These are phyloP conservation scores for Emydomyces testavorans DNA, from an alignment of 2,329 filamentous ascomycete genomes.

Conservation along the genomic window DNA sequence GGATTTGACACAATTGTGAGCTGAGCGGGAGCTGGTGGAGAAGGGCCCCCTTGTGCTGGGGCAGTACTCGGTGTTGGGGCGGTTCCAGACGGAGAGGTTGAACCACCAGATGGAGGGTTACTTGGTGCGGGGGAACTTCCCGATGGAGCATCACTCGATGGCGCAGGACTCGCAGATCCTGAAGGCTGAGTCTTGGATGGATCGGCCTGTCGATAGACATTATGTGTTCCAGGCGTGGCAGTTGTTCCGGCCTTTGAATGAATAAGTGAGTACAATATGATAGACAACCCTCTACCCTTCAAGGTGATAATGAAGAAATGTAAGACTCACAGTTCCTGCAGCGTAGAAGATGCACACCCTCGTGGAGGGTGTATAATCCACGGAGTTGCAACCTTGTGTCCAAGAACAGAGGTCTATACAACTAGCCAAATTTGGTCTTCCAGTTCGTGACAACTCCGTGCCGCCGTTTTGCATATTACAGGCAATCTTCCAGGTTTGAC, in stretches of 20 bases:
- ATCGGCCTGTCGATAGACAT: background rate
- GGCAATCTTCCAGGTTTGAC: conserved; percentile 1
- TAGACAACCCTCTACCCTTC: background rate
- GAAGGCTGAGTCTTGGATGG: background rate
- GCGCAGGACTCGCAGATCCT: background rate
- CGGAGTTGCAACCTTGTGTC: background rate
- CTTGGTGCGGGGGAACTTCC: background rate
- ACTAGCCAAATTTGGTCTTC: background rate
- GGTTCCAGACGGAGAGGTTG: too few relatives aligned
- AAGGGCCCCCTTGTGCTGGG: too few relatives aligned
- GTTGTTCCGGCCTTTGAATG: background rate
- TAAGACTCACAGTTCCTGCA: background rate
- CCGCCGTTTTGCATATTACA: background rate
- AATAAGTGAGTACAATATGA: background rate
- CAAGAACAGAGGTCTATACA: conserved; percentile 1
- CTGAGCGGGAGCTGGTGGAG: background rate
- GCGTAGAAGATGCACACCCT: background rate
- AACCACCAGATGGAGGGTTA: background rate
- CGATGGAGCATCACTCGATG: background rate
- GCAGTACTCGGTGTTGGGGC: too few relatives aligned
- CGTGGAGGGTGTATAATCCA: background rate
- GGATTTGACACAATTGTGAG: background rate
- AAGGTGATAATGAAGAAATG: background rate
- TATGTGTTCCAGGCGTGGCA: background rate
- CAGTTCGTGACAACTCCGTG: background rate